phyloP scores from a whole-genome alignment of 805 yeast genomes.

The Lipomyces chichibuensis region DNA sequence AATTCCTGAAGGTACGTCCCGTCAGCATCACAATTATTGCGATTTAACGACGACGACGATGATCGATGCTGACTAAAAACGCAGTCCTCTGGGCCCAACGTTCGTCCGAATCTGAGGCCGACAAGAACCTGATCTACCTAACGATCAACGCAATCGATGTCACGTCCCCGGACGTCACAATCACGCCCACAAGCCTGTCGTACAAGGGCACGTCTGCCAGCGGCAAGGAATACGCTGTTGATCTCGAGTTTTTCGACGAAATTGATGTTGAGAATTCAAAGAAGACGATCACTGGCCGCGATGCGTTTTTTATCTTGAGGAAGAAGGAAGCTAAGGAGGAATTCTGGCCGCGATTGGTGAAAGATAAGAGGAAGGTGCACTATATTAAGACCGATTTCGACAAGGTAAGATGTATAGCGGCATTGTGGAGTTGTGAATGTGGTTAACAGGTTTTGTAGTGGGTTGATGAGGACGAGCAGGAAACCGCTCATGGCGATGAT shows the following conservation, averaged over 20 bases:
- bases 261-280: slow-evolving; percentile 67
- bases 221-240: slow-evolving; percentile 57
- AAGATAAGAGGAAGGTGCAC: slow-evolving; percentile 77
- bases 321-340: slow-evolving; percentile 71
- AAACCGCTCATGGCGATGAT: slow-evolving; percentile 60
- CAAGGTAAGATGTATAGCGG: slow-evolving; percentile 43
- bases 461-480: slow-evolving; percentile 99
- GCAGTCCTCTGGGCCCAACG: slow-evolving; percentile 95
- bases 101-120: slow-evolving; percentile 69
- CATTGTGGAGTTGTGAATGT: background rate
- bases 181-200: slow-evolving; percentile 59
- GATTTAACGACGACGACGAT: background rate
- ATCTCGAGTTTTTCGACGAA: slow-evolving; percentile 74
- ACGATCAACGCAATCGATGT: slow-evolving; percentile 78
- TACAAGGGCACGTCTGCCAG: slow-evolving; percentile 56
- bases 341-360: slow-evolving; percentile 94
- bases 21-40: too few species aligned
- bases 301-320: slow-evolving; percentile 64
- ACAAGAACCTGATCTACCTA: slow-evolving; percentile 73
- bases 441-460: slow-evolving; percentile 51
- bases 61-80: background rate
- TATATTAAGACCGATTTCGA: slow-evolving; percentile 93
- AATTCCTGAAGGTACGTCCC: slow-evolving; percentile 17
- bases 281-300: slow-evolving; percentile 63
- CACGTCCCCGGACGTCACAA: slow-evolving; percentile 59